Evolutionary conservation across 75 land plant genomes (phyloP).

Genomic region (Chamaecyparis obtusa): DNA sequence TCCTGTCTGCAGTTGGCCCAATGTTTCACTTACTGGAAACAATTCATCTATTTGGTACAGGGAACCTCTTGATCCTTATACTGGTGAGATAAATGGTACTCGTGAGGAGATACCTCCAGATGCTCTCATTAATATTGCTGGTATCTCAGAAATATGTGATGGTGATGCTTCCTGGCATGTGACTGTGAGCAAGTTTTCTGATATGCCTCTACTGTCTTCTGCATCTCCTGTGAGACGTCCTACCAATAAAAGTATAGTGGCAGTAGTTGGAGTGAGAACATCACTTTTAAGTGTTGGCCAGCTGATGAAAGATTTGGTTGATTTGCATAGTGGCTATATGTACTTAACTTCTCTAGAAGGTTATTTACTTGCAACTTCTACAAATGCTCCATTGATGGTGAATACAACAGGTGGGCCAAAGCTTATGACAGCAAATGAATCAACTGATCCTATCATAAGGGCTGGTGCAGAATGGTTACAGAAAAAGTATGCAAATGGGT

Average conservation of each 20-base stretch:
- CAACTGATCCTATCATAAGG: conserved; percentile 53
- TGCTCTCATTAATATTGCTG: conserved; percentile 57
- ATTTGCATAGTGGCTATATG: conserved; percentile 58
- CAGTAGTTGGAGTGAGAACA: conserved; percentile 73
- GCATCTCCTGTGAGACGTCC: conserved; percentile 63
- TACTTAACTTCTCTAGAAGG: conserved; percentile 76
- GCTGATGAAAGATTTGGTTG: conserved; percentile 73
- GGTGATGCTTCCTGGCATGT: conserved; percentile 78
- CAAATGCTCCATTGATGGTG: conserved; percentile 49
- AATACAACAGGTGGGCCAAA: conserved; percentile 35
- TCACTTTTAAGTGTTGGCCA: conserved; percentile 71
- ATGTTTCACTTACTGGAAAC: conserved; percentile 24
- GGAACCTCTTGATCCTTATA: conserved; percentile 52
- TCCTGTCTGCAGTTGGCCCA: conserved; percentile 28
- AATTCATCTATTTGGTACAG: conserved; percentile 49
- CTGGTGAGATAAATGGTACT: conserved; percentile 42
- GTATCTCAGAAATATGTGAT: conserved; percentile 53
- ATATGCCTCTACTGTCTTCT: conserved; percentile 69
- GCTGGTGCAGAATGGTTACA: conserved; percentile 68
- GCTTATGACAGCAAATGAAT: conserved; percentile 57
- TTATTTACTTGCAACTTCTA: conserved; percentile 74
- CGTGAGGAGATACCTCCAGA: conserved; percentile 41
- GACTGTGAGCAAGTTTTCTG: conserved; percentile 54
- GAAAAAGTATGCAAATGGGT: conserved; percentile 39
- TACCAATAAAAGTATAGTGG: conserved; percentile 41